Base-by-base conservation (phyloP, 129 eudicot genomes). In the Helichrysum umbraculigerum region DNA sequence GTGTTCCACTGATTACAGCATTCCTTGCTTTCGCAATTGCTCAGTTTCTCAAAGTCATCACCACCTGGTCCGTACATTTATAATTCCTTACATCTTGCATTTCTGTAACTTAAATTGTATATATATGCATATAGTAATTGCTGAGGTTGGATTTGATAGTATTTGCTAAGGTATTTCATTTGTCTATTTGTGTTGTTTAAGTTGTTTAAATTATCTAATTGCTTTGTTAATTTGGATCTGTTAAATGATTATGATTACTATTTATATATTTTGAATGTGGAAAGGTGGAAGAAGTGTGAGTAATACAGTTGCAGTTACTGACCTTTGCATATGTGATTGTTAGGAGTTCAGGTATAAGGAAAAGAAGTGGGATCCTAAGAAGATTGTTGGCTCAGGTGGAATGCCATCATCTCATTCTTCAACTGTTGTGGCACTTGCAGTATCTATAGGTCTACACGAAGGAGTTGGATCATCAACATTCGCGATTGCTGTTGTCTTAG, bases 321-420 rank as follows among this genome's bases (percentile, higher is more conserved):
- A 77, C 57, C 75, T 66, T 60, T 65, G 25, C 35, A 42, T 62
- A 21, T 47, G 25, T 29, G 25, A 62, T 52, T 78, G 75, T 80
- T 84, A 76, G 91, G 76, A 81, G 17, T 76, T 82, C 91, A 87
- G 91, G 91, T 87, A 84, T 72, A 87, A 82, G 76, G 91, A 87
- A 75, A 84, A 79, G 76, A 84, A 72, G 79, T 87, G 91, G 91
- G 91, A 87, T 76, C 77, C 91, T 34, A 87, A 87, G 76, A 87
- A 75, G 79, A 87, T 87, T 71, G 74, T 87, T 14, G 87, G 84
- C 20, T 87, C 91, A 28, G 91, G 91, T 75, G 91, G 91, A 81
- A 87, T 87, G 91, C 91, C 91, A 28, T 87, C 91, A 10, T 87
- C 91, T 52, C 91, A 87, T 87, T 87, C 91, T 17, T 81, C 91